Evolutionary conservation across 805 yeast genomes (phyloP).

Genomic region (Cyberlindnera sargentensis): DNA sequence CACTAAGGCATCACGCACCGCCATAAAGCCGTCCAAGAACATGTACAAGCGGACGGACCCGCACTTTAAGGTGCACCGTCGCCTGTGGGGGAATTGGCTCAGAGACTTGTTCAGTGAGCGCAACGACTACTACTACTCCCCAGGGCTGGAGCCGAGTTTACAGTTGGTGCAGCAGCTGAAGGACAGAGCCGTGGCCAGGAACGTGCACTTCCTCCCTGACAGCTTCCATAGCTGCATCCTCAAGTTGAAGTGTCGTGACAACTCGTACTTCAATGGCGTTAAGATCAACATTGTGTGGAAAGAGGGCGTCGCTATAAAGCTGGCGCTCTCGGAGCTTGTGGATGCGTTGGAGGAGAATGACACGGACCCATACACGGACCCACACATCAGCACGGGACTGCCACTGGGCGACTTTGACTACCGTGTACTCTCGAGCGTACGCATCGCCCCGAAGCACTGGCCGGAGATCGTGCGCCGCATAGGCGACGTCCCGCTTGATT

Average conservation of each 20-base stretch:
- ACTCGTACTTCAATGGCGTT: constrained; percentile 1
- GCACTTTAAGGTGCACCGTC: background rate
- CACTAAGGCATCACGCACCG: background rate
- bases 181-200: too few species aligned
- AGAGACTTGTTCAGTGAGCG: background rate
- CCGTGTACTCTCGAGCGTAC: background rate
- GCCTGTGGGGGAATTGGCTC: background rate
- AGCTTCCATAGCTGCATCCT: background rate
- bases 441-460: background rate
- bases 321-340: background rate
- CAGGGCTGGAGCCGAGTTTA: background rate
- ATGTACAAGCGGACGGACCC: background rate
- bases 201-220: too few species aligned
- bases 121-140: constrained; percentile 2
- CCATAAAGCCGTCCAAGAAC: background rate
- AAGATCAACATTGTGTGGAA: constrained; percentile 1
- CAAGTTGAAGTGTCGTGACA: background rate
- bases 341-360: background rate
- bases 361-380: background rate
- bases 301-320: background rate
- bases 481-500: background rate
- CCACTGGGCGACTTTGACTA: background rate
- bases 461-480: background rate
- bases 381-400: background rate
- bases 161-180: background rate